Evolutionary conservation across 352 stramenopile species (phyloP).

Genomic region (Aphanomyces astaci): DNA sequence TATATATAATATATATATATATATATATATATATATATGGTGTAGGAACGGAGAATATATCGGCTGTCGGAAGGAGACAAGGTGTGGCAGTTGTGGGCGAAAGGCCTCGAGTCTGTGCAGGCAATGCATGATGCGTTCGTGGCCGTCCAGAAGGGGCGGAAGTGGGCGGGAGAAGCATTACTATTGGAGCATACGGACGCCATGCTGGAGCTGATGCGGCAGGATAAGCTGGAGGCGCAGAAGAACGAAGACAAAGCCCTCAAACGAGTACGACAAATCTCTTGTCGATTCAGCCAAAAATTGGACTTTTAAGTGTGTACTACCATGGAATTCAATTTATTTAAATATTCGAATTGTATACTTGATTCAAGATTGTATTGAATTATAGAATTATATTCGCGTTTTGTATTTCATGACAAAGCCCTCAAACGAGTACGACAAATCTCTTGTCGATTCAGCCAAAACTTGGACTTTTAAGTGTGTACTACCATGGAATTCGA

Average conservation of each 20-base stretch:
- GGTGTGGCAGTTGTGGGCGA: conserved; percentile 68
- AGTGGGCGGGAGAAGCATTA: conserved; percentile 62
- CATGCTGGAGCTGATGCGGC: conserved; percentile 69
- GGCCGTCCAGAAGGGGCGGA: conserved; percentile 50
- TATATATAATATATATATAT: not conserved
- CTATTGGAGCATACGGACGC: conserved; percentile 70
- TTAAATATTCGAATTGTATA: too few species aligned
- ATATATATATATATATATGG: not conserved
- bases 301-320: too few species aligned
- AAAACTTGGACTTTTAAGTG: too few species aligned
- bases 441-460: too few species aligned
- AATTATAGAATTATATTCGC: too few species aligned
- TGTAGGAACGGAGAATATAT: conserved; percentile 66
- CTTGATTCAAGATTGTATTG: too few species aligned
- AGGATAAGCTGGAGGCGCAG: conserved; percentile 42
- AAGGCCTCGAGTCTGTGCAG: conserved; percentile 56
- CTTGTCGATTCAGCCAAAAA: too few species aligned
- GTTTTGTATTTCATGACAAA: too few species aligned
- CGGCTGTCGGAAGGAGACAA: conserved; percentile 36
- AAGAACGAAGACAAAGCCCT: conserved; percentile 55
- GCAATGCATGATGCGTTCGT: conserved; percentile 41
- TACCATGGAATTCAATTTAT: too few species aligned
- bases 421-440: conserved; percentile 35
- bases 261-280: conserved; percentile 32
- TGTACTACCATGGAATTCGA: too few species aligned